phyloP scores from a whole-genome alignment of 2,329 filamentous ascomycete species.

The Paraconiothyrium sp. region DNA sequence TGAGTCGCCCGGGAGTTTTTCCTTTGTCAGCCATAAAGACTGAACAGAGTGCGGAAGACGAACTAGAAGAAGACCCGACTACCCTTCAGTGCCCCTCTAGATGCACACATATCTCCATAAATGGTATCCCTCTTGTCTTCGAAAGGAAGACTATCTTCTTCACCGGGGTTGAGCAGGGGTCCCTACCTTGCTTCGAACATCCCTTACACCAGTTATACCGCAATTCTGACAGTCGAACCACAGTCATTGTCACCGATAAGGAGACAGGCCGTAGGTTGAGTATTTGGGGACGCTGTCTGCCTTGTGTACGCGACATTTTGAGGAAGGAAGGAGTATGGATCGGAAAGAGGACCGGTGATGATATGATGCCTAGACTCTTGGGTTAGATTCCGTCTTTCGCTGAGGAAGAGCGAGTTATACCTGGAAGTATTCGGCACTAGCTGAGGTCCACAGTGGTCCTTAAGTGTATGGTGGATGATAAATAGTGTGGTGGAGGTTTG shows the following conservation, averaged over 20 bases:
- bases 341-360: conserved; percentile 22
- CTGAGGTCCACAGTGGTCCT: conserved; percentile 27
- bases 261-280: conserved; percentile 26
- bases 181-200: conserved; percentile 26
- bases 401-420: conserved; percentile 23
- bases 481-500: conserved; percentile 21
- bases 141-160: conserved; percentile 25
- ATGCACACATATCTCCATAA: conserved; percentile 24
- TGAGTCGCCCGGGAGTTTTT: conserved; percentile 1
- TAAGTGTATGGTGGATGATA: conserved; percentile 23
- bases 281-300: conserved; percentile 23
- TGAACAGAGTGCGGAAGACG: conserved; percentile 23
- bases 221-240: conserved; percentile 26
- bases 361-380: conserved; percentile 24
- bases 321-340: conserved; percentile 22
- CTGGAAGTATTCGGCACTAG: conserved; percentile 23
- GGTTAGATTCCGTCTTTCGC: conserved; percentile 24
- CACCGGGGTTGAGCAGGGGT: conserved; percentile 23
- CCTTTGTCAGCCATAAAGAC: conserved; percentile 5
- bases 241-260: conserved; percentile 25
- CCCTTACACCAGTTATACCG: conserved; percentile 26
- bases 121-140: conserved; percentile 25
- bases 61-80: conserved; percentile 24
- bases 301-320: conserved; percentile 23
- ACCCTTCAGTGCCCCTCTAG: conserved; percentile 24